phyloP scores from a whole-genome alignment of 2,329 filamentous ascomycete genomes.

The Monosporascus ibericus region DNA sequence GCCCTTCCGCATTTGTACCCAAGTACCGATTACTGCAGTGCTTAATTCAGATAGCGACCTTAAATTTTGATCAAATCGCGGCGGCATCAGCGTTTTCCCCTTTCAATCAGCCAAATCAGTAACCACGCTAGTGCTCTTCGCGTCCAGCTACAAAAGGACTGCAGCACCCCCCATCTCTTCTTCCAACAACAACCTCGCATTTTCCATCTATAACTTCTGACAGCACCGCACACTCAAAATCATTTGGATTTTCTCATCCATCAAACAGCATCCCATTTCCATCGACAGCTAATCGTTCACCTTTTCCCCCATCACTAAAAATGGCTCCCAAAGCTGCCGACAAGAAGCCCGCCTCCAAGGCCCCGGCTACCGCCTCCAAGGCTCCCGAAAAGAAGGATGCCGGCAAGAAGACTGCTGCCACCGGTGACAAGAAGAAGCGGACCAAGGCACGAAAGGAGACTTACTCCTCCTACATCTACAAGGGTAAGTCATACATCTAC shows the following conservation, averaged over 20 bases:
- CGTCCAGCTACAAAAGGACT: constrained; percentile 57
- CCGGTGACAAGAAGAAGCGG: constrained; percentile 99
- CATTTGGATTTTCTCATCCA: constrained; percentile 18
- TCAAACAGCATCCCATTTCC: constrained; percentile 9
- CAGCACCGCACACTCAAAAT: constrained; percentile 20
- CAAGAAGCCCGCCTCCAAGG: constrained; percentile 99
- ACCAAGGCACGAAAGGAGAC: constrained; percentile 99
- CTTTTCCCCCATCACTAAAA: constrained; percentile 38
- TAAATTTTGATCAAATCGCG: too few relatives aligned
- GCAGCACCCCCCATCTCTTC: constrained; percentile 44
- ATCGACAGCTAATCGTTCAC: constrained; percentile 10
- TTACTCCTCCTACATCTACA: constrained; percentile 99
- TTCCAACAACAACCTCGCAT: constrained; percentile 10
- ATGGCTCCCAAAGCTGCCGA: constrained; percentile 98
- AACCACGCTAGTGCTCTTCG: constrained; percentile 43
- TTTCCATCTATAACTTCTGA: constrained; percentile 40
- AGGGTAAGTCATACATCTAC: constrained; percentile 58
- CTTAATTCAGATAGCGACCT: too few relatives aligned
- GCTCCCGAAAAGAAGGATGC: constrained; percentile 96
- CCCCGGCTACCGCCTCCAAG: constrained; percentile 67
- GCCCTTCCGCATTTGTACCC: too few relatives aligned
- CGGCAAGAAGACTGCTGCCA: constrained; percentile 97
- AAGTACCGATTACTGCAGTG: too few relatives aligned
- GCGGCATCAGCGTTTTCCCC: constrained; percentile 16
- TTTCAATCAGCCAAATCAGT: constrained; percentile 45